Percentiles rank a stretch among this genome's conserved stretches.
Evolutionary conservation across 441 rosid genomes (phyloP).

Genomic region (Erodium texanum): DNA sequence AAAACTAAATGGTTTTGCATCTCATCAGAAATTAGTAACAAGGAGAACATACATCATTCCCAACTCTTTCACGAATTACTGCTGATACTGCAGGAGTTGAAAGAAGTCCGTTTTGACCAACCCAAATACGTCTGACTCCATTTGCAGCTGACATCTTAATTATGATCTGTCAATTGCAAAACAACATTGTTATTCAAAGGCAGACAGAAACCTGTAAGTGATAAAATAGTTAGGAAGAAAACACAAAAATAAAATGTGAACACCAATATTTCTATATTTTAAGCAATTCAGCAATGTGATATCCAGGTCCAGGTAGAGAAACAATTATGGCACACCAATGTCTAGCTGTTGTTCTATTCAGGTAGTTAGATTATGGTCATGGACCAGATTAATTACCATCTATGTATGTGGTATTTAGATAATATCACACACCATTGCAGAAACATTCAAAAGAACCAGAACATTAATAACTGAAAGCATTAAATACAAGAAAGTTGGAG

Average conservation of each 20-base stretch:
- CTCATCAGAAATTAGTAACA: conserved; percentile 1
- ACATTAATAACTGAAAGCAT: not conserved
- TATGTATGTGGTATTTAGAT: not conserved
- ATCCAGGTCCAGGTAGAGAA: no score
- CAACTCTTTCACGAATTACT: conserved; percentile 87
- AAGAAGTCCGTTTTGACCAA: conserved; percentile 84
- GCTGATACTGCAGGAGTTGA: conserved; percentile 99
- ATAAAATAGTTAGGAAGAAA: not conserved
- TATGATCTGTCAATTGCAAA: conserved; percentile 49
- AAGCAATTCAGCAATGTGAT: no score
- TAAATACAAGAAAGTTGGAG: not conserved
- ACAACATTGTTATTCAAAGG: conserved; percentile 3
- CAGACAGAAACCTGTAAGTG: not conserved
- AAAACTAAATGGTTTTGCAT: not conserved
- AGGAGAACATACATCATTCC: conserved; percentile 63
- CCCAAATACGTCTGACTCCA: conserved; percentile 91
- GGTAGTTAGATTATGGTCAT: not conserved
- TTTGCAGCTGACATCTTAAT: conserved; percentile 92
- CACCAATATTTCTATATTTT: no score
- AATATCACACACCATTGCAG: not conserved
- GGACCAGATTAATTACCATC: not conserved
- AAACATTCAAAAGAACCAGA: not conserved
- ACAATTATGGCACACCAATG: no score
- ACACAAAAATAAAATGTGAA: not conserved
- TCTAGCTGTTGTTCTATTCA: no score